phyloP scores from a whole-genome alignment of 148 eudicot genomes.

The Cornus controversa region DNA sequence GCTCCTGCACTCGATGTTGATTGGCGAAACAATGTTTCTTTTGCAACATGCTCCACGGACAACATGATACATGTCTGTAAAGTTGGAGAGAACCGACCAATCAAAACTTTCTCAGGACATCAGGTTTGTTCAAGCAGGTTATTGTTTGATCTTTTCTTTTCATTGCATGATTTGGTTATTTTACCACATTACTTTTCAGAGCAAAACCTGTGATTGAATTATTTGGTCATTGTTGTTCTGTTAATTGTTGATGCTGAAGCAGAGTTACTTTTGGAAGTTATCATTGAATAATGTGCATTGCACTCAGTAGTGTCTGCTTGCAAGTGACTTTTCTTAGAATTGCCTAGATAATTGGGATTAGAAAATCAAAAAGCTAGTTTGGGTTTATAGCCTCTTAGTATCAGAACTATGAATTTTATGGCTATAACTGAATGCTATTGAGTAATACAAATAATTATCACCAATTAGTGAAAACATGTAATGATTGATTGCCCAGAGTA shows the following conservation, averaged over 20 bases:
- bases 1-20: conserved; percentile 70
- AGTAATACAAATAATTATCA: not conserved
- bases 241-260: not conserved
- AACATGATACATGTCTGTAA: conserved; percentile 64
- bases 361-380: not conserved
- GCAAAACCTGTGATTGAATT: not conserved
- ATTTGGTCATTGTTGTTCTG: conserved; percentile 1
- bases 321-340: not conserved
- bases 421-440: not conserved
- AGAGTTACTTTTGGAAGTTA: not conserved
- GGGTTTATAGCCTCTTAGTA: not conserved
- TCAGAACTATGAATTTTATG: not conserved
- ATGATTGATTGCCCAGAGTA: not conserved
- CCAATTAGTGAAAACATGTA: not conserved
- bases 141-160: not conserved
- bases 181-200: not conserved
- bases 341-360: not conserved
- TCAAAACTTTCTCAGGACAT: conserved; percentile 51
- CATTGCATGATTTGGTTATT: not conserved
- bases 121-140: conserved; percentile 31
- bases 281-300: not conserved
- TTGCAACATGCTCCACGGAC: conserved; percentile 68
- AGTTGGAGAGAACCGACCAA: conserved; percentile 53
- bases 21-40: conserved; percentile 61
- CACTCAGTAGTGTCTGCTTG: not conserved